Evolutionary conservation across 495 filamentous ascomycete species (phyloP).

Genomic region (Zalerion maritima): DNA sequence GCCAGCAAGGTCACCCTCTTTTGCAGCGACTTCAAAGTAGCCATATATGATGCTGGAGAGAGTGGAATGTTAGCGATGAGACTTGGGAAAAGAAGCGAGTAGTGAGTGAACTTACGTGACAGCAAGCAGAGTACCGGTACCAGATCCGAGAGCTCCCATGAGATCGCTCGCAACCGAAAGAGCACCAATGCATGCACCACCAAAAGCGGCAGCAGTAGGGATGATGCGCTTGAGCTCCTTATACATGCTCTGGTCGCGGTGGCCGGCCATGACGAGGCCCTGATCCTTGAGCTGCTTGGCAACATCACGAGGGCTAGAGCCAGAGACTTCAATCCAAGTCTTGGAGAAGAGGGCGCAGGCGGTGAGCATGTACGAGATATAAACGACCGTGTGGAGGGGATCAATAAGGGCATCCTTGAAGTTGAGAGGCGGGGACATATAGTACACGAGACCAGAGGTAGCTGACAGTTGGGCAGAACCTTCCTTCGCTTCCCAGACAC

Average conservation of each 20-base stretch:
- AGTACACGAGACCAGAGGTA: slow-evolving; percentile 86
- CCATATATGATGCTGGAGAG: slow-evolving; percentile 79
- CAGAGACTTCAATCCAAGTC: slow-evolving; percentile 99
- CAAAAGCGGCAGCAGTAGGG: slow-evolving; percentile 93
- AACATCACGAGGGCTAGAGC: slow-evolving; percentile 91
- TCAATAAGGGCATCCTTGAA: slow-evolving; percentile 93
- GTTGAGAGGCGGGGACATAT: slow-evolving; percentile 97
- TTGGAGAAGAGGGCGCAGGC: slow-evolving; percentile 98
- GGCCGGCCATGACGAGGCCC: slow-evolving; percentile 97
- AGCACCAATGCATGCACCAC: slow-evolving; percentile 97
- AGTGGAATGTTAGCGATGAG: slow-evolving; percentile 12
- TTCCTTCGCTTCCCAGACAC: slow-evolving; percentile 96
- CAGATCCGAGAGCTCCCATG: slow-evolving; percentile 87
- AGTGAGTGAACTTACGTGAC: slow-evolving; percentile 68
- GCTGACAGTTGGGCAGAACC: slow-evolving; percentile 92
- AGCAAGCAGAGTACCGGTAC: slow-evolving; percentile 94
- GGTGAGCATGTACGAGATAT: slow-evolving; percentile 91
- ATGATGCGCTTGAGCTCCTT: slow-evolving; percentile 99
- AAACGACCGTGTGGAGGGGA: slow-evolving; percentile 91
- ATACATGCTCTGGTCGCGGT: slow-evolving; percentile 99
- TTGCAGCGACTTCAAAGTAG: slow-evolving; percentile 98
- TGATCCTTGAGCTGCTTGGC: slow-evolving; percentile 99
- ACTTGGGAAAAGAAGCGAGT: background rate
- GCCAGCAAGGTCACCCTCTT: slow-evolving; percentile 87
- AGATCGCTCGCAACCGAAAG: slow-evolving; percentile 92